phyloP scores from a whole-genome alignment of 176 grass and related monocot species.

The Aegilops tauschii region DNA sequence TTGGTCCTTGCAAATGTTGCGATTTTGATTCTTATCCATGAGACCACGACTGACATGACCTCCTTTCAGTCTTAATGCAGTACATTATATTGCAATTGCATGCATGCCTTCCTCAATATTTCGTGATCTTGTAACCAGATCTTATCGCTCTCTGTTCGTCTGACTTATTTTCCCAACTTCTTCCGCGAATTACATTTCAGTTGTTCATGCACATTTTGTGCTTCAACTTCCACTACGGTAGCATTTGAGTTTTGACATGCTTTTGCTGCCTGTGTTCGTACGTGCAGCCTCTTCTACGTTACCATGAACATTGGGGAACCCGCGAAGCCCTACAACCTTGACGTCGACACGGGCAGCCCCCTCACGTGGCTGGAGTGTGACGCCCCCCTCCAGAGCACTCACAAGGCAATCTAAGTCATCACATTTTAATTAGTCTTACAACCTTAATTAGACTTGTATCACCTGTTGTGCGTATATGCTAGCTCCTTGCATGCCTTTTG shows the following conservation, averaged over 20 bases:
- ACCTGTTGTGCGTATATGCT: not conserved
- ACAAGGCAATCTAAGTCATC: not conserved
- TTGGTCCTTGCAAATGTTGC: not conserved
- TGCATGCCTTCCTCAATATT: not conserved
- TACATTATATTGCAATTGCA: too few relatives aligned
- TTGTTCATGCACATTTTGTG: not conserved
- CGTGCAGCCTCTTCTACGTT: not conserved
- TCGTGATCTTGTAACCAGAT: not conserved
- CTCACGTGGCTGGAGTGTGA: not conserved
- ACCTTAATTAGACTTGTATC: not conserved
- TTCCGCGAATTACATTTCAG: not conserved
- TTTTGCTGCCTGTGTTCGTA: not conserved
- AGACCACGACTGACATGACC: too few relatives aligned
- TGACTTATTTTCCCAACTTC: not conserved
- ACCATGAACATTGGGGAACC: not conserved
- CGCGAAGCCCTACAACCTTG: not conserved
- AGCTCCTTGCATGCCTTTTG: not conserved
- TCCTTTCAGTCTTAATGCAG: too few relatives aligned
- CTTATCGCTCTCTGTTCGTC: not conserved
- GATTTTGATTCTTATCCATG: too few relatives aligned
- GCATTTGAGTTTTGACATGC: not conserved
- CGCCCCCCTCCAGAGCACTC: not conserved
- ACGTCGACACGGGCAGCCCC: not conserved
- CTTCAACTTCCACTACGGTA: not conserved
- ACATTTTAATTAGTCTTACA: not conserved